phyloP scores from a whole-genome alignment of 169 alveolate genomes.

The Eimeria sp. region DNA sequence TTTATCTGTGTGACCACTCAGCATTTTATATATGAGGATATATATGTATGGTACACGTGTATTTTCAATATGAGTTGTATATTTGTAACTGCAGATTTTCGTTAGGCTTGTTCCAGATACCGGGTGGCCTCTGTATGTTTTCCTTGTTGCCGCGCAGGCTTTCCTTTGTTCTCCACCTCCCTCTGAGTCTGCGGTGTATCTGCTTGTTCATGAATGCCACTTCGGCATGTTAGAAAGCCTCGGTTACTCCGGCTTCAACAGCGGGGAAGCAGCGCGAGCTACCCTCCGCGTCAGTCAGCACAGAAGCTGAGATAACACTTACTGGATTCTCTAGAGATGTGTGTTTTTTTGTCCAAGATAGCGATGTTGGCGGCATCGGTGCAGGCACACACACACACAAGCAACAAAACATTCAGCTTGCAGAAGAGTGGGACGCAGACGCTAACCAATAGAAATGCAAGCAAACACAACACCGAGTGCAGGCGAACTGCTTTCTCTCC shows the following conservation, averaged over 20 bases:
- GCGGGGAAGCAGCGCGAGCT: slow-evolving; percentile 17
- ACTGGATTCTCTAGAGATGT: neutral
- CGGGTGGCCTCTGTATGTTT: neutral
- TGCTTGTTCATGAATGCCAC: slow-evolving; percentile 74
- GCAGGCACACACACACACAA: neutral
- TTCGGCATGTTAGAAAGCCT: slow-evolving; percentile 20
- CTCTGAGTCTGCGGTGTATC: slow-evolving; percentile 61
- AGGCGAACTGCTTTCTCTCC: neutral
- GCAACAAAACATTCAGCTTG: neutral
- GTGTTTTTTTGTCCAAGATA: neutral
- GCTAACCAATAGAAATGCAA: neutral
- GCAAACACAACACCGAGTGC: no score
- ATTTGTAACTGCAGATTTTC: neutral
- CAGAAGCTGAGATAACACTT: neutral
- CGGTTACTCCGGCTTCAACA: slow-evolving; percentile 48
- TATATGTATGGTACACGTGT: neutral
- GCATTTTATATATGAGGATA: neutral
- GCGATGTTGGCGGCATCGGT: neutral
- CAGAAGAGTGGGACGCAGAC: neutral
- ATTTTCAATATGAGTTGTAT: neutral
- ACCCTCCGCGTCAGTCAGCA: slow-evolving; percentile 22
- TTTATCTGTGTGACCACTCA: no score
- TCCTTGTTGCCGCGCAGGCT: neutral
- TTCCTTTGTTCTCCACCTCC: slow-evolving; percentile 64
- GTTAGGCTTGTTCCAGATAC: neutral